Percentiles rank a stretch among this genome's conserved stretches.
These are phyloP conservation scores for Wallacemonas collosoma DNA, from an alignment of 208 protist genomes.

Conservation along the genomic window DNA sequence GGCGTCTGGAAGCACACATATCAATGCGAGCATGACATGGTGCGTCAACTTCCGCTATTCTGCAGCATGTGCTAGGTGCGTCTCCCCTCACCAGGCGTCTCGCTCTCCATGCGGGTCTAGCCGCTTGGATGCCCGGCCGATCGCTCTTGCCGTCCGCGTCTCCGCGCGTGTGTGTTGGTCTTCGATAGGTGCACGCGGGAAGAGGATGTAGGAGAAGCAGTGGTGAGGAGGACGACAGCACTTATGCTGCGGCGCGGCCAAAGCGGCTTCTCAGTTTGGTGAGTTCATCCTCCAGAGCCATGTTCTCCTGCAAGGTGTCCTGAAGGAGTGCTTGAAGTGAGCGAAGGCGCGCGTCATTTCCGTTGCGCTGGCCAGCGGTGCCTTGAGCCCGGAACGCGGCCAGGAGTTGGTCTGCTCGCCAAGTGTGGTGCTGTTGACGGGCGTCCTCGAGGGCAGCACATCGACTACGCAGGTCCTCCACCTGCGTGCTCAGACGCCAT, in stretches of 20 bases:
- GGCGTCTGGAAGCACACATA: too few species aligned
- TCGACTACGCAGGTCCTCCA: constrained; percentile 50
- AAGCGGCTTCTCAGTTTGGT: constrained; percentile 23
- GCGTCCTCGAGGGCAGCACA: constrained; percentile 33
- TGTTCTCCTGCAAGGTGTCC: constrained; percentile 59
- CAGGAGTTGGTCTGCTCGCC: constrained; percentile 4
- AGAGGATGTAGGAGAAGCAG: constrained; percentile 16
- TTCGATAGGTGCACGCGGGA: not conserved
- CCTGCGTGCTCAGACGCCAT: constrained; percentile 37
- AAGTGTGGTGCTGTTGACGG: not conserved
- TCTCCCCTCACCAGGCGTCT: too few species aligned
- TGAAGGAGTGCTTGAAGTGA: constrained; percentile 68
- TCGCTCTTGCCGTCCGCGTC: too few species aligned
- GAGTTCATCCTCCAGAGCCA: constrained; percentile 52
- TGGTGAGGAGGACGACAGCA: constrained; percentile 7
- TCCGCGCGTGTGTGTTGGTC: too few species aligned
- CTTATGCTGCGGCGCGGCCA: constrained; percentile 11
- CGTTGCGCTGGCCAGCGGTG: constrained; percentile 20
- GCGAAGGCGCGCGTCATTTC: constrained; percentile 41
- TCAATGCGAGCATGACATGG: too few species aligned
- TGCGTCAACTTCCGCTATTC: too few species aligned
- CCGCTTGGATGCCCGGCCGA: too few species aligned
- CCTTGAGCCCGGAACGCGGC: not conserved
- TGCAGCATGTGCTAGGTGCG: too few species aligned
- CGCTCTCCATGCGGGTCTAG: too few species aligned